phyloP scores from a whole-genome alignment of 345 rosid genomes.

The Mangifera indica region DNA sequence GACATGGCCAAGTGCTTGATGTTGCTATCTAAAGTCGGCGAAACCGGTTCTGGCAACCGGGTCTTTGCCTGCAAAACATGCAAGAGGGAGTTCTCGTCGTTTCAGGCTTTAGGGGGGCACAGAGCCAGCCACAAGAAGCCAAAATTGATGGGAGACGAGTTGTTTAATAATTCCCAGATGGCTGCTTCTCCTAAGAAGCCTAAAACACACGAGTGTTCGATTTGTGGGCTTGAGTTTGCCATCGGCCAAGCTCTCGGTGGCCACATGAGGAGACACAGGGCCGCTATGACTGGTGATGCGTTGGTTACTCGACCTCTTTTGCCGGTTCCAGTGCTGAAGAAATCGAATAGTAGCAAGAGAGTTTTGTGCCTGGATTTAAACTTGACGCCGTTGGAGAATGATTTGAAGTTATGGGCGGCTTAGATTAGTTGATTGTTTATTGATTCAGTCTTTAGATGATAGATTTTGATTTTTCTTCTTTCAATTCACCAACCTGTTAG shows the following conservation, averaged over 20 bases:
- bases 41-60: slow-evolving; percentile 30
- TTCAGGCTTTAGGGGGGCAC: slow-evolving; percentile 93
- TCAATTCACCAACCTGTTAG: background rate
- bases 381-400: slow-evolving; percentile 57
- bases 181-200: slow-evolving; percentile 46
- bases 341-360: slow-evolving; percentile 51
- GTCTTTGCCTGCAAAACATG: slow-evolving; percentile 83
- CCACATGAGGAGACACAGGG: slow-evolving; percentile 88
- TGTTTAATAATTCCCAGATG: background rate
- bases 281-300: slow-evolving; percentile 17
- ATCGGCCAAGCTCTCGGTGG: slow-evolving; percentile 95
- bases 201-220: slow-evolving; percentile 76
- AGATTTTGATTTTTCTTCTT: background rate
- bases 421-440: slow-evolving; percentile 4
- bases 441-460: background rate
- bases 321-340: slow-evolving; percentile 55
- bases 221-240: slow-evolving; percentile 77
- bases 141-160: slow-evolving; percentile 26
- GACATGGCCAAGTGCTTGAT: slow-evolving; percentile 64
- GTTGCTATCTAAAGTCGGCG: slow-evolving; percentile 62
- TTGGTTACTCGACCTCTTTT: slow-evolving; percentile 30
- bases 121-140: slow-evolving; percentile 84
- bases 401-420: slow-evolving; percentile 56
- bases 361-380: slow-evolving; percentile 63
- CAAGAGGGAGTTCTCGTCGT: slow-evolving; percentile 63